Conservation (phyloP, 2,329 filamentous ascomycete species). For the Beauveria sp. region DNA sequence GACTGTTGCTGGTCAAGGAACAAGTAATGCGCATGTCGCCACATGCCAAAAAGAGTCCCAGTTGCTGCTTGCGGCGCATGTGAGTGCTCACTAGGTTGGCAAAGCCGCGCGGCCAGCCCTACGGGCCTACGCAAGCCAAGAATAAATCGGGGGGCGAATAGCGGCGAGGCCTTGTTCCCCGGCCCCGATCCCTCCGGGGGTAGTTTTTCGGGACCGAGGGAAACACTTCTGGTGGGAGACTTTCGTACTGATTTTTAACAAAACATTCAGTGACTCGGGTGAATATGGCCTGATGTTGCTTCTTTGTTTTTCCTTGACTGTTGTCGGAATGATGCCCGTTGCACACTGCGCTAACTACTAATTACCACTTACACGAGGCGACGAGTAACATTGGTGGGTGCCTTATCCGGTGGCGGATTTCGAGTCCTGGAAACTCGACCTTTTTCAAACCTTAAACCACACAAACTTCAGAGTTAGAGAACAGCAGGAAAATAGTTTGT, state of each 20-base stretch:
- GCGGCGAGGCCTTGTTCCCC: background rate
- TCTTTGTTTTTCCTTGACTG: background rate
- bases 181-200: background rate
- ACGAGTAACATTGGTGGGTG: background rate
- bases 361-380: background rate
- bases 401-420: background rate
- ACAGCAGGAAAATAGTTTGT: too few relatives aligned
- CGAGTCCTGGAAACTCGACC: background rate
- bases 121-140: conserved; percentile 6
- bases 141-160: background rate
- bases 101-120: conserved; percentile 9
- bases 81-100: conserved; percentile 1
- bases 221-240: background rate
- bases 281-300: too few relatives aligned
- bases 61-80: background rate
- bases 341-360: background rate
- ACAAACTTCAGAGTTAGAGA: background rate
- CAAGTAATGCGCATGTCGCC: background rate
- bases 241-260: too few relatives aligned
- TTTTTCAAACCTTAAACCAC: background rate
- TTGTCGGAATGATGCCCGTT: background rate
- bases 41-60: background rate
- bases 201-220: background rate
- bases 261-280: too few relatives aligned
- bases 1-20: background rate